A percentile compares a stretch with the other conserved stretches of the same genome.
Evolutionary conservation across 2,329 filamentous ascomycete species (phyloP).

Genomic region (Beauveria caledonica): DNA sequence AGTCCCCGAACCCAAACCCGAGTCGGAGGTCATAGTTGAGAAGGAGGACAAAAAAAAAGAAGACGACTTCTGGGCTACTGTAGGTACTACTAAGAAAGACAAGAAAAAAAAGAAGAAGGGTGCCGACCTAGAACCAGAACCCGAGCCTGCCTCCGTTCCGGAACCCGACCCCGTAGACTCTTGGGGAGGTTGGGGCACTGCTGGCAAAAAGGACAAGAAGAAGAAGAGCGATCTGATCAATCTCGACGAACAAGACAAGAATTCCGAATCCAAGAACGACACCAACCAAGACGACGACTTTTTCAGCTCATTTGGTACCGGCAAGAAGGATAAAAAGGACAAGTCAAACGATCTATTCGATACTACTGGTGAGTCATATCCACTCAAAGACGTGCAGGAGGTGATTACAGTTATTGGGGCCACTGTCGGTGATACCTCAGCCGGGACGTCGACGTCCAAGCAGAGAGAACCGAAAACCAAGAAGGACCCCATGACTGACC

Average conservation of each 20-base stretch:
- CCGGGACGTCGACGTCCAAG: slow-evolving; percentile 30
- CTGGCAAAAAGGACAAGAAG: slow-evolving; percentile 15
- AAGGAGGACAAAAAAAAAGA: slow-evolving; percentile 13
- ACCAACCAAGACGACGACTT: slow-evolving; percentile 39
- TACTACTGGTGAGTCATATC: slow-evolving; percentile 36
- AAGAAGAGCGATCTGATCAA: slow-evolving; percentile 29
- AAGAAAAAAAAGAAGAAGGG: slow-evolving; percentile 28
- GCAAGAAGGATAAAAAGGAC: slow-evolving; percentile 45
- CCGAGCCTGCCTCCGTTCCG: slow-evolving; percentile 15
- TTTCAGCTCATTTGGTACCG: slow-evolving; percentile 48
- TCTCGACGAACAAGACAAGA: slow-evolving; percentile 23
- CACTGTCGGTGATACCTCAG: slow-evolving; percentile 35
- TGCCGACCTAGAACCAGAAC: slow-evolving; percentile 6
- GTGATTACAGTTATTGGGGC: slow-evolving; percentile 30
- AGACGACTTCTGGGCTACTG: slow-evolving; percentile 18
- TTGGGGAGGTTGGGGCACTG: slow-evolving; percentile 18
- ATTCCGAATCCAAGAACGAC: slow-evolving; percentile 18
- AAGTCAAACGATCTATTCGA: slow-evolving; percentile 41
- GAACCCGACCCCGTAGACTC: slow-evolving; percentile 14
- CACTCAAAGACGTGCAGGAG: slow-evolving; percentile 38
- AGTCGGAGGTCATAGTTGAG: background rate
- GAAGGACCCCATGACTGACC: slow-evolving; percentile 31
- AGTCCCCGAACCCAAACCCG: slow-evolving; percentile 16
- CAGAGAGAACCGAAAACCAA: slow-evolving; percentile 37
- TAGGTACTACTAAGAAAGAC: slow-evolving; percentile 17